These are phyloP conservation scores for Neofusicoccum sp. DNA, from an alignment of 2,329 filamentous ascomycete genomes.

Conservation along the genomic window DNA sequence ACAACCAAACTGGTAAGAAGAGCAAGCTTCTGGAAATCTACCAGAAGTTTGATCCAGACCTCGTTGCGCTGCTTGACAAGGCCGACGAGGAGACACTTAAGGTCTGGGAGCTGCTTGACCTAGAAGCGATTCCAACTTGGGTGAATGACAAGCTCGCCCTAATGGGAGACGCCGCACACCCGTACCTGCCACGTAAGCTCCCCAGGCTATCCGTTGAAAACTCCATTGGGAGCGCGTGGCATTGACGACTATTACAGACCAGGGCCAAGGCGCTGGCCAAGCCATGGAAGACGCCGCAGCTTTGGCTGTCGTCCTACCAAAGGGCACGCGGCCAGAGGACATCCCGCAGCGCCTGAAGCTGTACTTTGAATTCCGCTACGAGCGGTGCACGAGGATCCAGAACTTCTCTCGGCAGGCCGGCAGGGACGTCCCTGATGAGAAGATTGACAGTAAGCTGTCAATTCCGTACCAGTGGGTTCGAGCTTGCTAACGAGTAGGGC, in stretches of 20 bases:
- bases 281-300: conserved; percentile 68
- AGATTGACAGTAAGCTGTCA: neutral
- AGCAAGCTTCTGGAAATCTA: conserved; percentile 42
- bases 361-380: conserved; percentile 59
- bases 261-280: conserved; percentile 61
- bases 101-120: conserved; percentile 46
- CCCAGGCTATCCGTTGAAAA: conserved; percentile 22
- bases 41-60: conserved; percentile 35
- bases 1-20: conserved; percentile 39
- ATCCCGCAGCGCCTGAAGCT: conserved; percentile 52
- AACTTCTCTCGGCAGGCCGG: conserved; percentile 56
- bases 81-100: conserved; percentile 38
- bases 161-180: conserved; percentile 67
- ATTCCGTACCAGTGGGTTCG: conserved; percentile 8
- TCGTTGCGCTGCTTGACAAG: conserved; percentile 39
- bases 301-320: conserved; percentile 49
- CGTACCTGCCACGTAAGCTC: conserved; percentile 60
- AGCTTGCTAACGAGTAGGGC: neutral
- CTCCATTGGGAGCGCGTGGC: conserved; percentile 18
- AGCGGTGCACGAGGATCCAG: conserved; percentile 60
- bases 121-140: conserved; percentile 59
- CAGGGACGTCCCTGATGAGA: conserved; percentile 40
- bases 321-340: conserved; percentile 8
- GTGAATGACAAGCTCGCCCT: conserved; percentile 54
- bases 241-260: conserved; percentile 37